Conservation (phyloP, 345 rosid species). For the Salix dunnii region DNA sequence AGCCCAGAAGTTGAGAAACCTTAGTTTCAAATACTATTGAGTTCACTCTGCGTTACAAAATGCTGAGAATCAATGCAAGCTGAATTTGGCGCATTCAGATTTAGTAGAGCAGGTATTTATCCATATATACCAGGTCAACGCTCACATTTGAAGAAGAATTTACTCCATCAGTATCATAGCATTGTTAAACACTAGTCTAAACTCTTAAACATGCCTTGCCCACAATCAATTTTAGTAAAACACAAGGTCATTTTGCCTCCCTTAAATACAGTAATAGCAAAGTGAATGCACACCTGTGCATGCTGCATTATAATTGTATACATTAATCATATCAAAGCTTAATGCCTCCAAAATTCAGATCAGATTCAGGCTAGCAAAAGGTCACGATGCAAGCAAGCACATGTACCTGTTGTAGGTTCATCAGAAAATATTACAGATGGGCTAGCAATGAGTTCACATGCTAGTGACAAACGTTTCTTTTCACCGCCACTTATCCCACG, state of each 20-base stretch:
- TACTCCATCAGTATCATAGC: too few relatives aligned
- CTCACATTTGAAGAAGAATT: too few relatives aligned
- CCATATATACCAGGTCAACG: not conserved
- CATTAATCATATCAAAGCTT: too few relatives aligned
- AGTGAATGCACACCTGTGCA: too few relatives aligned
- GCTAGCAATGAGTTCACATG: conserved; percentile 95
- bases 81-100: not conserved
- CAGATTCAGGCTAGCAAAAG: conserved; percentile 2
- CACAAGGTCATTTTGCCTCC: too few relatives aligned
- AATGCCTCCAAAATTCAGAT: not conserved
- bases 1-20: not conserved
- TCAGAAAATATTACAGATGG: conserved; percentile 96
- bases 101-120: not conserved
- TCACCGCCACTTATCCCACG: conserved; percentile 99
- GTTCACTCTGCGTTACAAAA: not conserved
- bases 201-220: too few relatives aligned
- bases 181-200: too few relatives aligned
- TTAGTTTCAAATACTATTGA: not conserved
- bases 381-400: conserved; percentile 10
- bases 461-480: conserved; percentile 81
- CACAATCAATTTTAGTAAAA: too few relatives aligned
- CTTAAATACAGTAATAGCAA: too few relatives aligned
- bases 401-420: conserved; percentile 93
- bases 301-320: too few relatives aligned
- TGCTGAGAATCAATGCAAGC: not conserved